Evolutionary conservation across 2,329 filamentous ascomycete species (phyloP).

Genomic region (Fusarium zealandicum): DNA sequence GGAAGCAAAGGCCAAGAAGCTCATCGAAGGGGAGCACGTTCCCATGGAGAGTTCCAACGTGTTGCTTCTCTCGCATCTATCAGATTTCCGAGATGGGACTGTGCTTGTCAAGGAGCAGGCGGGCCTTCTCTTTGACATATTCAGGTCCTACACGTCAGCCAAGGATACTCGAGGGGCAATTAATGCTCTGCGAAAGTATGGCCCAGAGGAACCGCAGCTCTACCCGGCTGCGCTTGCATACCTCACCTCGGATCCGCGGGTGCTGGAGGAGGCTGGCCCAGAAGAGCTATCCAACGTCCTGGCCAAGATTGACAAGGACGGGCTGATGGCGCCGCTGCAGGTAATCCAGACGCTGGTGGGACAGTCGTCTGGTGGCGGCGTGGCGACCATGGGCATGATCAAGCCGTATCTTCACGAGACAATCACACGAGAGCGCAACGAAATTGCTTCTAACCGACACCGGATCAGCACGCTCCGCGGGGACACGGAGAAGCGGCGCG

Average conservation of each 20-base stretch:
- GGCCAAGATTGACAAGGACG: slow-evolving; percentile 85
- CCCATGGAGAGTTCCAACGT: slow-evolving; percentile 96
- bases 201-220: slow-evolving; percentile 85
- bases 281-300: slow-evolving; percentile 84
- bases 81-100: slow-evolving; percentile 88
- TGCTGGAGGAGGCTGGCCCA: slow-evolving; percentile 83
- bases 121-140: slow-evolving; percentile 91
- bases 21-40: slow-evolving; percentile 81
- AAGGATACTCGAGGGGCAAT: slow-evolving; percentile 92
- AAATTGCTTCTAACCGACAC: slow-evolving; percentile 81
- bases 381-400: slow-evolving; percentile 97
- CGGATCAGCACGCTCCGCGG: slow-evolving; percentile 83
- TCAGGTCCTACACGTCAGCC: slow-evolving; percentile 91
- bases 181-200: slow-evolving; percentile 89
- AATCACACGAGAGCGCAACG: slow-evolving; percentile 85
- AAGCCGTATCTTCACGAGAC: slow-evolving; percentile 91
- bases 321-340: slow-evolving; percentile 93
- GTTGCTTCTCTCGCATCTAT: slow-evolving; percentile 88
- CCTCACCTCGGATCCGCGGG: slow-evolving; percentile 82
- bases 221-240: slow-evolving; percentile 94
- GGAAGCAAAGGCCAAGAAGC: slow-evolving; percentile 88
- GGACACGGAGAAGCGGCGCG: slow-evolving; percentile 81
- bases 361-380: slow-evolving; percentile 58
- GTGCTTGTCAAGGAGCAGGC: slow-evolving; percentile 94
- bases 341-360: slow-evolving; percentile 90